Evolutionary conservation across 768 basidiomycete genomes (phyloP), one percentile per base, ranked within the genome.

Genomic region (Kwoniella dejecticola): DNA sequence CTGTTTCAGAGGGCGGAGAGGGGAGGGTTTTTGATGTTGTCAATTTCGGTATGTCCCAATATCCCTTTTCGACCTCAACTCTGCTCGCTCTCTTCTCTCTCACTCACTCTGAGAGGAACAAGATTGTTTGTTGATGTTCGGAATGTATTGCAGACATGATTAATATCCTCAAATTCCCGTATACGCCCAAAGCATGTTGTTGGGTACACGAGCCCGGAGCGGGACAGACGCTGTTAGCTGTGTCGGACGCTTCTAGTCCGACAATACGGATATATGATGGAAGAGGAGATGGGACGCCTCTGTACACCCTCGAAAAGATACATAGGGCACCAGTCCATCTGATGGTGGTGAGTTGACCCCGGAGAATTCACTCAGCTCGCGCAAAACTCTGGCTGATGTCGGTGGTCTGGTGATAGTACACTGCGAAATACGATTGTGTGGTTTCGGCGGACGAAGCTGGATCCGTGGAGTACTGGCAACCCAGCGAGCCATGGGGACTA

Each of bases 21-120:
- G 91, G 89, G 15, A 93, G 98, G 79, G 90, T 99, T 29, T 98
- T 98, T 70, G 96, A 99, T 75, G 92, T 99, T 1, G 85, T 96
- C 62, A 97, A 98, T 80, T 98, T 97, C 77, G 96, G 95, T 96
- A 69, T 49, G 89, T 76, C n/a, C n/a, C n/a, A n/a, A n/a, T n/a
- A n/a, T n/a, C n/a, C n/a, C n/a, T n/a, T n/a, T n/a, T n/a, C n/a
- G n/a, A n/a, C n/a, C n/a, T n/a, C n/a, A n/a, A n/a, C n/a, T n/a
- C n/a, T n/a, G n/a, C n/a, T n/a, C n/a, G n/a, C n/a, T 27, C 13
- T 11, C n/a, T 41, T 26, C 33, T 36, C 15, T 36, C 15, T 36
- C 15, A 36, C 15, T 36, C 30, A 21, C 6, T 33, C 15, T 33
- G 27, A 4, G 26, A 30, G 29, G 2, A 13, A 26, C 6, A 15